These are phyloP conservation scores for Acrocalymma vagum DNA, from an alignment of 2,329 filamentous ascomycete genomes.

Conservation along the genomic window DNA sequence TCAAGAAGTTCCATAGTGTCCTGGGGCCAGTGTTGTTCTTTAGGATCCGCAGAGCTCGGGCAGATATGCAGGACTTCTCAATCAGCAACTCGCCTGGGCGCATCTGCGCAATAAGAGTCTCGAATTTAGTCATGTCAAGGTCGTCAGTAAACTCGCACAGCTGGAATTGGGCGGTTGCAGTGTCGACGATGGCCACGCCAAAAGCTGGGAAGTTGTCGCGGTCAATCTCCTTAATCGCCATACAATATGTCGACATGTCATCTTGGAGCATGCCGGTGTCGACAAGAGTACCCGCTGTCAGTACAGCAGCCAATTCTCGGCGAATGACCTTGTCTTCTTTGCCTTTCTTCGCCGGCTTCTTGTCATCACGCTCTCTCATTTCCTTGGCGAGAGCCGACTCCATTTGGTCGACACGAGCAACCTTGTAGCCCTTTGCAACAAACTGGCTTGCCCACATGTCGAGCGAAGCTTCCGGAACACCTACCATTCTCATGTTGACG, in stretches of 20 bases:
- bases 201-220: conserved; percentile 81
- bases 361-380: conserved; percentile 88
- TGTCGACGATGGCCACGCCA: conserved; percentile 92
- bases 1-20: conserved; percentile 94
- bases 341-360: conserved; percentile 62
- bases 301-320: conserved; percentile 86
- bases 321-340: conserved; percentile 90
- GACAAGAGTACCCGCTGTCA: conserved; percentile 92
- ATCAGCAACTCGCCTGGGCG: conserved; percentile 87
- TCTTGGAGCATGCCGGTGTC: conserved; percentile 97
- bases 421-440: conserved; percentile 97
- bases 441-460: conserved; percentile 98
- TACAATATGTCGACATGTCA: conserved; percentile 96
- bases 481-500: conserved; percentile 99
- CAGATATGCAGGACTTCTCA: conserved; percentile 82
- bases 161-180: conserved; percentile 93
- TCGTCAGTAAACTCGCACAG: conserved; percentile 94
- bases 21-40: conserved; percentile 95
- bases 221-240: conserved; percentile 81
- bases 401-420: conserved; percentile 94
- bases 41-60: conserved; percentile 89
- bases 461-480: conserved; percentile 94
- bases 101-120: conserved; percentile 94
- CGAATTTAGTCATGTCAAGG: conserved; percentile 92
- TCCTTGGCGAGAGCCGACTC: conserved; percentile 96